These are phyloP conservation scores for Botrytis tulipae DNA, from an alignment of 2,329 filamentous ascomycete species.

Conservation along the genomic window DNA sequence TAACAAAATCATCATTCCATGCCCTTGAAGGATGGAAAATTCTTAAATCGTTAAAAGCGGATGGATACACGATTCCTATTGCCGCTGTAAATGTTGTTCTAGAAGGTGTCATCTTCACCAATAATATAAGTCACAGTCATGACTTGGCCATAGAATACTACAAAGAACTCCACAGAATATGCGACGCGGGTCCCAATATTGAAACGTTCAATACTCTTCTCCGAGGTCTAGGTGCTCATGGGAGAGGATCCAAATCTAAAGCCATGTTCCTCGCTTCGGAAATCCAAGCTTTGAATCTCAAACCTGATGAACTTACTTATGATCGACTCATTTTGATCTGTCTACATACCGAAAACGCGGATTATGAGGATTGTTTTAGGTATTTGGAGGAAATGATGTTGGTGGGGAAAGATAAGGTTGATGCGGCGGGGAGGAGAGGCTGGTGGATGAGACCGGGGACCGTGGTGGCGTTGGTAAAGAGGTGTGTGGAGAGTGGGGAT, in stretches of 20 bases:
- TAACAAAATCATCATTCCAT: constrained; percentile 50
- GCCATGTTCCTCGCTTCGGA: constrained; percentile 63
- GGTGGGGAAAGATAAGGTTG: constrained; percentile 39
- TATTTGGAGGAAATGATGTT: constrained; percentile 51
- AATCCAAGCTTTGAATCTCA: constrained; percentile 54
- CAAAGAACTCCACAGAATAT: constrained; percentile 56
- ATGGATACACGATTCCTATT: constrained; percentile 50
- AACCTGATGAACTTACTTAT: constrained; percentile 58
- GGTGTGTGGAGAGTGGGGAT: constrained; percentile 30
- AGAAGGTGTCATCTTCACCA: constrained; percentile 39
- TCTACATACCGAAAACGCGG: constrained; percentile 39
- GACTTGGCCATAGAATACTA: constrained; percentile 57
- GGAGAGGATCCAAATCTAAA: constrained; percentile 46
- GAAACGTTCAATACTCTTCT: constrained; percentile 63
- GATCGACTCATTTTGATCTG: constrained; percentile 61
- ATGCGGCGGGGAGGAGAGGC: constrained; percentile 28
- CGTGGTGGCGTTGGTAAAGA: constrained; percentile 26
- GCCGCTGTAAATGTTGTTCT: constrained; percentile 47
- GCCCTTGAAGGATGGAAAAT: constrained; percentile 51
- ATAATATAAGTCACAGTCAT: constrained; percentile 38
- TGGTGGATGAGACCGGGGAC: constrained; percentile 39
- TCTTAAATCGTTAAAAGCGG: constrained; percentile 54
- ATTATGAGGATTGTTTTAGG: constrained; percentile 48
- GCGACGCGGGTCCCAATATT: constrained; percentile 45
- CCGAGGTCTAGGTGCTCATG: constrained; percentile 39